phyloP scores from a whole-genome alignment of 345 rosid species.

The Mangifera indica region DNA sequence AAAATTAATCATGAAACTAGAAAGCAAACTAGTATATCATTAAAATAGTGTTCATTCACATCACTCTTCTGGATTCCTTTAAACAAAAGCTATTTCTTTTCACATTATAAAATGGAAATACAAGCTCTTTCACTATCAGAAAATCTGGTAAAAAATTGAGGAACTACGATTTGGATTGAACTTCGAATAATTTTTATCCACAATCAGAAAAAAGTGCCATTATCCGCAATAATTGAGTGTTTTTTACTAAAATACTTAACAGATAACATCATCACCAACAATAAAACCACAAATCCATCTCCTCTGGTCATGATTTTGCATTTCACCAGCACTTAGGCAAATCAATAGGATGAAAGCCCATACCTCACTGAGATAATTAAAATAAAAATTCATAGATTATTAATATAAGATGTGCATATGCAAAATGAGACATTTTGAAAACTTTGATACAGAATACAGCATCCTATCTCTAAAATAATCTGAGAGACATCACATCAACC shows the following conservation, averaged over 20 bases:
- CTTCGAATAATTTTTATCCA: not conserved
- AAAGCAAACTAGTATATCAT: not conserved
- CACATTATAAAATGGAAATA: not conserved
- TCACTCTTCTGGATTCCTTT: not conserved
- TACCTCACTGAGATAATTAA: not conserved
- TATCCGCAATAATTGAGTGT: not conserved
- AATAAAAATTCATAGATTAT: not conserved
- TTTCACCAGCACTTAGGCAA: not conserved
- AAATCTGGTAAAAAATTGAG: not conserved
- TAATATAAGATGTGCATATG: slow-evolving; percentile 1
- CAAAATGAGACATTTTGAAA: not conserved
- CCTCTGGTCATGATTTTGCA: not conserved
- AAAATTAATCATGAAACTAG: slow-evolving; percentile 3
- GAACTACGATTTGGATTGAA: not conserved
- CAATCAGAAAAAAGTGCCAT: not conserved
- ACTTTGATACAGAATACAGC: not conserved
- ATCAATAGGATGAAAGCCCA: not conserved
- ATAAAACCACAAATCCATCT: not conserved
- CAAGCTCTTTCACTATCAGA: not conserved
- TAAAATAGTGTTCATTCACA: not conserved
- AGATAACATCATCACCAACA: not conserved
- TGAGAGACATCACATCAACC: slow-evolving; percentile 1
- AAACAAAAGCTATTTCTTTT: not conserved
- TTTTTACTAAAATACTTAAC: not conserved
- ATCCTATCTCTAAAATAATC: not conserved